Conservation (phyloP, 2,329 filamentous ascomycete species). For the Helotiales sp. region DNA sequence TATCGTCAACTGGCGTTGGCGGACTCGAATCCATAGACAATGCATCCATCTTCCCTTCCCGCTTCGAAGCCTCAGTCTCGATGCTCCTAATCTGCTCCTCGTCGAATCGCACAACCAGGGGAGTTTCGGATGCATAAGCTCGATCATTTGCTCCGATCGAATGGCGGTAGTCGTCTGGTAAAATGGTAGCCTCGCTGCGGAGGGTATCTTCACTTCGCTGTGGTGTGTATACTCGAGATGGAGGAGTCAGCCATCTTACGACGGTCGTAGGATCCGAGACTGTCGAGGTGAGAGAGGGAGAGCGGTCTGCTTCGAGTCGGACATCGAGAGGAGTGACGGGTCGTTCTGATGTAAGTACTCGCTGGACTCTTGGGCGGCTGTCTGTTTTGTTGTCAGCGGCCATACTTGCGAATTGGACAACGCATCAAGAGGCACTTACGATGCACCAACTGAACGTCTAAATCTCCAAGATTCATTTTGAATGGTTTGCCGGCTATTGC, state of each 20-base stretch:
- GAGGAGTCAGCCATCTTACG: constrained; percentile 39
- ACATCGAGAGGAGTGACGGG: constrained; percentile 33
- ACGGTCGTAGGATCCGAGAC: constrained; percentile 36
- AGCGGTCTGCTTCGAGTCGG: constrained; percentile 32
- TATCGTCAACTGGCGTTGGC: constrained; percentile 80
- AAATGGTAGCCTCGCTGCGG: constrained; percentile 22
- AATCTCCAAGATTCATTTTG: constrained; percentile 39
- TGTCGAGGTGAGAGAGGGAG: constrained; percentile 36
- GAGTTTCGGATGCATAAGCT: constrained; percentile 31
- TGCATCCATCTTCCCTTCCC: constrained; percentile 30
- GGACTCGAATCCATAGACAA: constrained; percentile 43
- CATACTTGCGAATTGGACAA: constrained; percentile 23
- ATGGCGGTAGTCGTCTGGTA: constrained; percentile 24
- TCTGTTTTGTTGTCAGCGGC: constrained; percentile 27
- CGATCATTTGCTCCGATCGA: constrained; percentile 34
- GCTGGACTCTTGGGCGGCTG: constrained; percentile 35
- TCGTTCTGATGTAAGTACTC: constrained; percentile 28
- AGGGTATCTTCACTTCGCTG: constrained; percentile 19
- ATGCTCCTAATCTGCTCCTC: constrained; percentile 38
- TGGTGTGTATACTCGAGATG: constrained; percentile 26
- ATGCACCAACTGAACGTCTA: constrained; percentile 34
- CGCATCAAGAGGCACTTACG: constrained; percentile 35
- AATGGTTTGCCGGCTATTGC: constrained; percentile 31
- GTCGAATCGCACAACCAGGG: constrained; percentile 38
- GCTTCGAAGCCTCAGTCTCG: constrained; percentile 33